A percentile compares a stretch with the other conserved stretches of the same genome.
phyloP scores from a whole-genome alignment of 495 filamentous ascomycete species.

The Neurospora africana region DNA sequence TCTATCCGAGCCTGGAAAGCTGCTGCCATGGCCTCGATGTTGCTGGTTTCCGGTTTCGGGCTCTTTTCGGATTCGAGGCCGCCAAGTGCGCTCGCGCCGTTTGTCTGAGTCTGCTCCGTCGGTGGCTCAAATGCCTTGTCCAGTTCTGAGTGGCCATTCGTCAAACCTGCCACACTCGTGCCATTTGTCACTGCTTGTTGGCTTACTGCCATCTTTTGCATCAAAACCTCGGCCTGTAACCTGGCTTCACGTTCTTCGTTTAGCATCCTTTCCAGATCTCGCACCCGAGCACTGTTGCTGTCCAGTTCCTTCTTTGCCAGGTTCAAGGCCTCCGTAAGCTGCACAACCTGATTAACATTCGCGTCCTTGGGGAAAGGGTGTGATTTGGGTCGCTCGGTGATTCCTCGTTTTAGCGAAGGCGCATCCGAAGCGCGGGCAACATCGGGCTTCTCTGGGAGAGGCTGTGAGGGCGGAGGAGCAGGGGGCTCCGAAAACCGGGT shows the following conservation, averaged over 20 bases:
- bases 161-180: conserved; percentile 13
- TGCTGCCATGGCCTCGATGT: conserved; percentile 31
- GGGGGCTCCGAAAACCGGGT: conserved; percentile 78
- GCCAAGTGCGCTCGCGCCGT: conserved; percentile 8
- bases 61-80: conserved; percentile 12
- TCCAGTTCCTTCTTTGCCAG: conserved; percentile 75
- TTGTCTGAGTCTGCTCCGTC: conserved; percentile 18
- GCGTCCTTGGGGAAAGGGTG: conserved; percentile 46
- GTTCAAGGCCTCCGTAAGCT: conserved; percentile 71
- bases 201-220: conserved; percentile 54
- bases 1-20: conserved; percentile 66
- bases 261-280: conserved; percentile 70
- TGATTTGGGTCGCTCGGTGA: conserved; percentile 62
- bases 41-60: conserved; percentile 31
- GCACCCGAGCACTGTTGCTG: conserved; percentile 62
- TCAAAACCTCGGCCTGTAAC: conserved; percentile 71
- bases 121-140: conserved; percentile 31
- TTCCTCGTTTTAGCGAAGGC: conserved; percentile 56
- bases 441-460: conserved; percentile 83
- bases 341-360: conserved; percentile 59
- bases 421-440: conserved; percentile 42
- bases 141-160: conserved; percentile 23
- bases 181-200: conserved; percentile 29
- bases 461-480: conserved; percentile 83
- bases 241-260: conserved; percentile 70